phyloP scores from a whole-genome alignment of 768 basidiomycete genomes.

The Boletus rufocinnamomeus region DNA sequence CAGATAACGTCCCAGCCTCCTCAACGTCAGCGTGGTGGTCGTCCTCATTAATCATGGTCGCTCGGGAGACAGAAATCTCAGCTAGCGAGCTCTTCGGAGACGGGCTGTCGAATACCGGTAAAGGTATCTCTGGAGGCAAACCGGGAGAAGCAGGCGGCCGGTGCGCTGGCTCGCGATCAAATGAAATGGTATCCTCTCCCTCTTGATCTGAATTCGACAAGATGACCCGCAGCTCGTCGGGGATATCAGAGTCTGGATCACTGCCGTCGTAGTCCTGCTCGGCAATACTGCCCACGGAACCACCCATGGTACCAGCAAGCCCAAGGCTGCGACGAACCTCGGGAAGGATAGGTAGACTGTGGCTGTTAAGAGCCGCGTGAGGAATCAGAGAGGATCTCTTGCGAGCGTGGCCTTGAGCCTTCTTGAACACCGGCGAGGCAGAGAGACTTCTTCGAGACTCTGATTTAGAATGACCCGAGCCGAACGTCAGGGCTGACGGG shows the following conservation, averaged over 20 bases:
- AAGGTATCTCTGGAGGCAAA: slow-evolving; percentile 43
- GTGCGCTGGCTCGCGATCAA: slow-evolving; percentile 10
- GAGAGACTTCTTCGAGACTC: slow-evolving; percentile 24
- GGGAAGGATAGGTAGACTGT: slow-evolving; percentile 44
- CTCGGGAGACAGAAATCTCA: slow-evolving; percentile 43
- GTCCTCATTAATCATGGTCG: slow-evolving; percentile 48
- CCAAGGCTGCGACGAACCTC: slow-evolving; percentile 60
- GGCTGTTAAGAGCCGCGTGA: slow-evolving; percentile 15
- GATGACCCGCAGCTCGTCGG: slow-evolving; percentile 70
- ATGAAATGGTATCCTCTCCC: slow-evolving; percentile 45
- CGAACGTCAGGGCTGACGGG: slow-evolving; percentile 41
- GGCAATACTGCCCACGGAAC: slow-evolving; percentile 50
- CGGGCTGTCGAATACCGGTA: slow-evolving; percentile 32
- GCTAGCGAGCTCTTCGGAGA: slow-evolving; percentile 19
- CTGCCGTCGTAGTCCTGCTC: slow-evolving; percentile 51
- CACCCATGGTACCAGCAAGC: slow-evolving; percentile 68
- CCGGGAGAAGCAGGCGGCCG: slow-evolving; percentile 39
- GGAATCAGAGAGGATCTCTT: slow-evolving; percentile 31
- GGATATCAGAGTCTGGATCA: slow-evolving; percentile 80
- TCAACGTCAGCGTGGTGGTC: slow-evolving; percentile 43
- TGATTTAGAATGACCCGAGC: slow-evolving; percentile 36
- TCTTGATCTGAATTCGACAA: slow-evolving; percentile 45
- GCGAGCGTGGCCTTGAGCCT: slow-evolving; percentile 24
- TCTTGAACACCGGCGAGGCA: slow-evolving; percentile 40
- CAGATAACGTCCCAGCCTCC: slow-evolving; percentile 45